Base-by-base conservation (phyloP, 257 asterid species). In the Solanum bulbocastanum region DNA sequence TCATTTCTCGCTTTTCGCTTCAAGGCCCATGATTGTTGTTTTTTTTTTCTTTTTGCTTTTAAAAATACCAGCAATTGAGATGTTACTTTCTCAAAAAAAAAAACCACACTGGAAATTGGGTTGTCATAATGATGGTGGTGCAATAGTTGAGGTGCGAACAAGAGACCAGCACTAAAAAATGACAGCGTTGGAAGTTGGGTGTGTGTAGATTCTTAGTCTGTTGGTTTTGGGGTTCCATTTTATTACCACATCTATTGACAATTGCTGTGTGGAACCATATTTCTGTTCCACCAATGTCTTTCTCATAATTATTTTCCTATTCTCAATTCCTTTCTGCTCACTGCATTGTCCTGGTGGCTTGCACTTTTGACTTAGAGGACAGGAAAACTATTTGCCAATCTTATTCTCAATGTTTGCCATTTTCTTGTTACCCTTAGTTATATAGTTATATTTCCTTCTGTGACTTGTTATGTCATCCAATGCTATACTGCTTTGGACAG, bases 401-500 rank as follows among this genome's bases (percentile, higher is more conserved):
- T 79, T 44, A 12, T 25, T 46, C 68, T 81, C 27, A 27, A 30
- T 27, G 30, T 46, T 27, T 81, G 40, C 20, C 40, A 81, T 81
- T 81, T 81, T 30, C 27, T 81, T 27, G 39, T 49, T 8, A 25
- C 85, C 68, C 16, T 46, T 16, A 1, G 40, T 81, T 46, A 27
- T 79, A 79, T 44, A 79, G 39, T 79, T 30, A 25, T 25, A 9
- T 79, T 79, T 75, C 52, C 40, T 35, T 84, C 40, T 35, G 52
- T 69, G 46, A 49, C 58, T 23, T 39, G 35, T 74, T 65, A 5
- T 88, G 36, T 74, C 82, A 65, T 56, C 88, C 79, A 69, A 69
- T 75, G 82, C 58, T 58, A 73, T 88, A 90, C 85, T 90, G 68
- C 86, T 49, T 58, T 88, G 79, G 40, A 89, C 93, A 96, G 99